Evolutionary conservation across 2,329 filamentous ascomycete species (phyloP).

Genomic region (Microascus cirrosus): DNA sequence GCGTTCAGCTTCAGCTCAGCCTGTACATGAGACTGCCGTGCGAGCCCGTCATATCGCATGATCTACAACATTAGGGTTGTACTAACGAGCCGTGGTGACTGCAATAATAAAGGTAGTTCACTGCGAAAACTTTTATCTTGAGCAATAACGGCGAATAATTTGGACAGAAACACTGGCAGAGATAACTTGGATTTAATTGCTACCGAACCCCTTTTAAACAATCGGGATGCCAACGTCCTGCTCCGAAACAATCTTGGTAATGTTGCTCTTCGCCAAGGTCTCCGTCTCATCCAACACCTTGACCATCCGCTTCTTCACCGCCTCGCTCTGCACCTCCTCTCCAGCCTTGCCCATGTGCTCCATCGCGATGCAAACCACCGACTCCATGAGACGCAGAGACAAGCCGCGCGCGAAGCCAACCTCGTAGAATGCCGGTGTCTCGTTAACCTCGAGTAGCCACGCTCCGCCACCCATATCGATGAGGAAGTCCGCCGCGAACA

Average conservation of each 20-base stretch:
- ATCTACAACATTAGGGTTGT: no score
- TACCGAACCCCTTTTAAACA: no score
- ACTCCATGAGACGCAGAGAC: slow-evolving; percentile 22
- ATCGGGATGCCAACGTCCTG: neutral
- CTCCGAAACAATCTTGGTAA: slow-evolving; percentile 14
- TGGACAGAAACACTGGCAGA: no score
- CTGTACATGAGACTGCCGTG: no score
- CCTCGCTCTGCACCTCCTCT: slow-evolving; percentile 6
- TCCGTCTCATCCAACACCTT: slow-evolving; percentile 16
- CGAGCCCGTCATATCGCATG: no score
- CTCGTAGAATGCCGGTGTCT: slow-evolving; percentile 25
- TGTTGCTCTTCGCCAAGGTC: slow-evolving; percentile 16
- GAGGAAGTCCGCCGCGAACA: slow-evolving; percentile 24
- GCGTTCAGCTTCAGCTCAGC: no score
- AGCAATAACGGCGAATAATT: no score
- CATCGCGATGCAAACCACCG: slow-evolving; percentile 19
- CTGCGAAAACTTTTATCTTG: no score
- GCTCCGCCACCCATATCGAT: slow-evolving; percentile 17
- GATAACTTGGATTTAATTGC: no score
- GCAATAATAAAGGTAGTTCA: no score
- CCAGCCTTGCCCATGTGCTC: slow-evolving; percentile 17
- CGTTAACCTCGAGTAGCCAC: slow-evolving; percentile 25
- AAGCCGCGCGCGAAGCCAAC: slow-evolving; percentile 20
- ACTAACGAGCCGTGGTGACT: no score
- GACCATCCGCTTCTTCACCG: slow-evolving; percentile 11